These are phyloP conservation scores for Priceomyces castillae DNA, from an alignment of 805 yeast species.

Conservation along the genomic window DNA sequence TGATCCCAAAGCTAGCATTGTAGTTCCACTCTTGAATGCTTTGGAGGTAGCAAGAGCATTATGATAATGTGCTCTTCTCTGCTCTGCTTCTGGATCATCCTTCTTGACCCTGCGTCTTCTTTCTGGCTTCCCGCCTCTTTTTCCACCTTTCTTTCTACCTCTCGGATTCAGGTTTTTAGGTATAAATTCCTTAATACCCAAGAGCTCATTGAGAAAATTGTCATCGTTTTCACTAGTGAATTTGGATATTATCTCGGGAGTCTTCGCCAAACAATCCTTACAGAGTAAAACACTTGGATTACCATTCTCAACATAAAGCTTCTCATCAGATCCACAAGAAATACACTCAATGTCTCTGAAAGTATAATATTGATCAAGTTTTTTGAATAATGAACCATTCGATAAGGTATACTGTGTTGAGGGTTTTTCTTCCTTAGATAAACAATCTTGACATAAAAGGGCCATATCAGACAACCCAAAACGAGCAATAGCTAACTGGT, in stretches of 20 bases:
- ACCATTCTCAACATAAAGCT: constrained; percentile 21
- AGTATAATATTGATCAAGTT: constrained; percentile 44
- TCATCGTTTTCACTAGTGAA: constrained; percentile 48
- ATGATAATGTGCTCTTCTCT: constrained; percentile 37
- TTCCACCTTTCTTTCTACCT: constrained; percentile 27
- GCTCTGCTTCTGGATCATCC: constrained; percentile 30
- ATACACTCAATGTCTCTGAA: constrained; percentile 52
- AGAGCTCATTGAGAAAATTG: constrained; percentile 42
- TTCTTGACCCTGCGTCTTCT: constrained; percentile 17
- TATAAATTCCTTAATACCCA: constrained; percentile 47
- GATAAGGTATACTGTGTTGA: constrained; percentile 49
- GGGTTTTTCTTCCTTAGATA: constrained; percentile 44
- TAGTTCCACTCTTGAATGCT: constrained; percentile 36
- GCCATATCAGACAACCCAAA: constrained; percentile 57
- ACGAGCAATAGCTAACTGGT: constrained; percentile 48
- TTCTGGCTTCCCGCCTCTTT: constrained; percentile 10
- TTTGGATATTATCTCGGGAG: constrained; percentile 7
- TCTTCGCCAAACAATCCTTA: constrained; percentile 37
- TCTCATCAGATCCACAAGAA: constrained; percentile 41
- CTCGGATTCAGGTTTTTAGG: constrained; percentile 17
- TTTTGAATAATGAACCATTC: constrained; percentile 55
- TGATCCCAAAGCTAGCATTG: constrained; percentile 39
- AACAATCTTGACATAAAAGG: constrained; percentile 47
- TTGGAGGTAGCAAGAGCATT: constrained; percentile 28
- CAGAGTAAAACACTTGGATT: constrained; percentile 36